Base-by-base conservation (phyloP, 192 early-diverging fungal species). In the Backusella psychrophila region DNA sequence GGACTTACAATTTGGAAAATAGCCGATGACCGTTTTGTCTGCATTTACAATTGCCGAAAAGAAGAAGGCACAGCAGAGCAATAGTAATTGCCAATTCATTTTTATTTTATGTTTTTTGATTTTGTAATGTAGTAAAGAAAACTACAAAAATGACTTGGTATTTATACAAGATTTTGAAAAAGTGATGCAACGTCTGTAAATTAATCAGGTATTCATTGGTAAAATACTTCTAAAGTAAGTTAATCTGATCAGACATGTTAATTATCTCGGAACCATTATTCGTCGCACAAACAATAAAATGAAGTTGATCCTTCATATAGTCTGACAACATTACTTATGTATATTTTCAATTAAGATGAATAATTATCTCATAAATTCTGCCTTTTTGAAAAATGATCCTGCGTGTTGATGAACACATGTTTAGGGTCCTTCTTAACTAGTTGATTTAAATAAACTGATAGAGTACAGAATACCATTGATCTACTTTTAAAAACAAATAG, bases 1-100 rank as follows among this genome's bases (percentile, higher is more conserved):
- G 3, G 12, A 63, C 76, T 65, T 77, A 77, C 76, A 78, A 41
- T 78, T 78, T 26, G 77, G 77, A 56, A 78, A 78, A 39, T 78
- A 78, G n/a, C 77, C 77, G 12, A 78, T 63, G 2, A 78, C 21
- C 6, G 23, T 21, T n/a, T 74, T 73, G 19, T 46, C 65, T n/a
- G 72, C 77, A n/a, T 71, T 69, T 21, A 65, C 23, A 34, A 46
- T 9, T 0, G 59, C 33, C 7, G 44, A 31, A 46, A 44, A 19
- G 33, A 69, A 4, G 21, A 49, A 38, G 19, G 59, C 4, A 39
- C 66, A 15, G 42, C 39, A 26, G 26, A 46, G 9, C 21, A 63
- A 29, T 4, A 63, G 4, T 29, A 23, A 63, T 63, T 14, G 11
- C 23, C 21, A 63, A 21, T 63, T 63, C 56, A 63, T 63, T 19